Evolutionary conservation across 73 alveolate genomes (phyloP), one percentile per base, ranked within the genome.

Genomic region (Symbiodinium natans): DNA sequence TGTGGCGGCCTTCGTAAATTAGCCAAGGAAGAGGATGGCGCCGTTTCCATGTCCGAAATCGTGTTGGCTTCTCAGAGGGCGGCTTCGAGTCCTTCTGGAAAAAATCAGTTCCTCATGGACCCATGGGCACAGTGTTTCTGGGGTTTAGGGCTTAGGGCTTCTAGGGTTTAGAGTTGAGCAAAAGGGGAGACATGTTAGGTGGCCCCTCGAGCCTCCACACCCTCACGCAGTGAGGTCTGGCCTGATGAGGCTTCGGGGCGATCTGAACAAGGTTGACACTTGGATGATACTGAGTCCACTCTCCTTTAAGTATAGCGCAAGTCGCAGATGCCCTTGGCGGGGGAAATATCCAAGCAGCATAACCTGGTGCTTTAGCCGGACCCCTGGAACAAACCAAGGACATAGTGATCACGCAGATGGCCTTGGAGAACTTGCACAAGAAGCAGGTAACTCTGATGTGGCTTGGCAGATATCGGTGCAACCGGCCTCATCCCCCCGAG

Each of bases 331-430:
- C n/a, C n/a, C n/a, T n/a, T n/a, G n/a, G n/a, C n/a, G n/a, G n/a
- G n/a, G n/a, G n/a, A n/a, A n/a, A n/a, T n/a, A n/a, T n/a, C n/a
- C n/a, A n/a, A n/a, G n/a, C n/a, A n/a, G n/a, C n/a, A n/a, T n/a
- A n/a, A n/a, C n/a, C n/a, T n/a, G n/a, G n/a, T n/a, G n/a, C n/a
- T n/a, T n/a, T n/a, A n/a, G n/a, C n/a, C n/a, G n/a, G n/a, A n/a
- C n/a, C 59, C 59, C 13, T 9, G 59, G 59, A 46, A 46, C 13
- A 63, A n/a, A 63, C 38, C 17, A 52, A 52, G 33, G 97, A 90
- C 77, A 90, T 90, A 4, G 97, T 90, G 38, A 90, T 90, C 97
- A 90, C 97, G 39, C 97, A 90, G 83, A 90, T 90, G 97, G 97
- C 97, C 17, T 19, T 90, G 59, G 97, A 90, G 41, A 71, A 42